Percentiles rank a stretch among this genome's conserved stretches.
Evolutionary conservation across 768 basidiomycete genomes (phyloP).

Genomic region (Russula sp.): DNA sequence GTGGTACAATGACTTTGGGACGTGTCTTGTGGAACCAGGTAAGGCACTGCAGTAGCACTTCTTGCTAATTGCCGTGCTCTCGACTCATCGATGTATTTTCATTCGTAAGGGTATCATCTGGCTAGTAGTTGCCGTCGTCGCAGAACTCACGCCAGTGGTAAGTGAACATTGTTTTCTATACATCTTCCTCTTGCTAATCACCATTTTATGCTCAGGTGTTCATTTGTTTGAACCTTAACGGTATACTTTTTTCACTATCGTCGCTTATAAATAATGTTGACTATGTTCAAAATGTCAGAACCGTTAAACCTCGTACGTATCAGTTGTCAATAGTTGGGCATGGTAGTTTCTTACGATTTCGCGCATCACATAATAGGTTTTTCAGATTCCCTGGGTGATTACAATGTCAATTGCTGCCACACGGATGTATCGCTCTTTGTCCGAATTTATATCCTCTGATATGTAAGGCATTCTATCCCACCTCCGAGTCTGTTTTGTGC

Average conservation of each 20-base stretch:
- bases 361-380: background rate
- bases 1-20: background rate
- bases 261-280: background rate
- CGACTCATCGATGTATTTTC: background rate
- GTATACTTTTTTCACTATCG: background rate
- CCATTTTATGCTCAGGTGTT: background rate
- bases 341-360: background rate
- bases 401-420: background rate
- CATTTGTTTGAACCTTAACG: background rate
- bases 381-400: background rate
- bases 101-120: background rate
- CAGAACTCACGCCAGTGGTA: background rate
- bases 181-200: background rate
- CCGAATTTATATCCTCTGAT: background rate
- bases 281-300: background rate
- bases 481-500: background rate
- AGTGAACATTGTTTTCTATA: background rate
- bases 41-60: background rate
- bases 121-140: background rate
- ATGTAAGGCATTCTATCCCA: background rate
- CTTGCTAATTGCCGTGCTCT: background rate
- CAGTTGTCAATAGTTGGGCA: no score
- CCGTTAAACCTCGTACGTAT: background rate
- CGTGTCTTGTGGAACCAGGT: slow-evolving; percentile 8
- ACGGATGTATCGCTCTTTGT: background rate